phyloP scores from a whole-genome alignment of 2,329 filamentous ascomycete species.

The Aspergillus pseudotamarii region DNA sequence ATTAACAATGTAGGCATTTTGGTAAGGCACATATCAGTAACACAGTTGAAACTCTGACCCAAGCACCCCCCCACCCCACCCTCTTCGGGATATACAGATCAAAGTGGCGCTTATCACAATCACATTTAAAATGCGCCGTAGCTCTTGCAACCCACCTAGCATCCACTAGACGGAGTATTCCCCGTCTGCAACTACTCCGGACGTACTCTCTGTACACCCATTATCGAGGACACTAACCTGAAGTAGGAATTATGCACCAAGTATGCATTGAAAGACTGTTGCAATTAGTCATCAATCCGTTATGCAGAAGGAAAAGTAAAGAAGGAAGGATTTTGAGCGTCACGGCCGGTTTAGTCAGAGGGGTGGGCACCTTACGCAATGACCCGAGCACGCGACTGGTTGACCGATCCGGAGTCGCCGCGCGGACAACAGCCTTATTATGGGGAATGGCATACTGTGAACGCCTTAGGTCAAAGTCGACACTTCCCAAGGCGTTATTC shows the following conservation, averaged over 20 bases:
- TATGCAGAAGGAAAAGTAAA: neutral
- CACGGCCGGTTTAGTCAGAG: neutral
- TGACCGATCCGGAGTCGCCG: slow-evolving; percentile 17
- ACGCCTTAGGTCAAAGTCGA: neutral
- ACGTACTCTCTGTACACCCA: too few relatives aligned
- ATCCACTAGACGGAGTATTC: neutral
- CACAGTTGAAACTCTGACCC: too few relatives aligned
- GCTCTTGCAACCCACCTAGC: too few relatives aligned
- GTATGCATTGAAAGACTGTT: neutral
- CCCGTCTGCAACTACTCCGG: neutral
- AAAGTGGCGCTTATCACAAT: neutral
- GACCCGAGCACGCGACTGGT: slow-evolving; percentile 16
- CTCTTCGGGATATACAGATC: neutral
- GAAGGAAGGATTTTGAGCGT: neutral
- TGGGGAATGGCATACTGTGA: slow-evolving; percentile 8
- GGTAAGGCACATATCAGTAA: neutral
- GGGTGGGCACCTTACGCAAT: slow-evolving; percentile 1
- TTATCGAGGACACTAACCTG: neutral
- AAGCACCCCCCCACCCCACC: neutral
- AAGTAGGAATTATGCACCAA: neutral
- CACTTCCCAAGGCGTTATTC: neutral
- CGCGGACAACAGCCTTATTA: slow-evolving; percentile 22
- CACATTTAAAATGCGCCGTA: neutral
- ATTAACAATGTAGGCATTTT: neutral
- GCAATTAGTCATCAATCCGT: neutral